Evolutionary conservation across 2,329 filamentous ascomycete species (phyloP), one percentile per base, ranked within the genome.

Genomic region (Phaeosphaeriaceae sp.): DNA sequence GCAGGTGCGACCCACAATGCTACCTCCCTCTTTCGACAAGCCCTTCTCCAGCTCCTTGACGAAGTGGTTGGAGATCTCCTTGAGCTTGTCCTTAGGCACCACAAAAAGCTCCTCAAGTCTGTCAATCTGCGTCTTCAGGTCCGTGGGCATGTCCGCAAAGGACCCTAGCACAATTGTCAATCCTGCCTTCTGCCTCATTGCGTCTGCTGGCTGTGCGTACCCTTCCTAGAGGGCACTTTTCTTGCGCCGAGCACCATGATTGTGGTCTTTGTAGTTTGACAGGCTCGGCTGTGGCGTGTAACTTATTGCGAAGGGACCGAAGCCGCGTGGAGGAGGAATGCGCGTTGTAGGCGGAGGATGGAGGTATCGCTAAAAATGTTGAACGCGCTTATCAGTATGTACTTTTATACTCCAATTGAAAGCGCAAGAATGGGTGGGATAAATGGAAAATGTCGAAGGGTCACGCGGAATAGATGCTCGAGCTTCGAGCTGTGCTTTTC

Each of bases 11-110:
- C 91, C 84, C 79, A 96, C 92, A 79, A 99, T 98, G 77, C 90
- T 96, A 60, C 93, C 93, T 62, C 94, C 94, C 80, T 96, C 90
- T 57, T 93, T 89, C 54, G 86, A 91, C 53, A 98, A 84, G 69
- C 93, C 92, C 80, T 96, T 96, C 63, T 89, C 86, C 54, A 99
- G 86, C 83, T 99, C 95, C 33, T 85, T 85, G 51, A 96, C 85
- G 77, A 99, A 99, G 78, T 97, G 94, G 53, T 91, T 84, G 44
- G 92, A 94, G 73, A 99, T 93, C 66, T 90, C 80, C 86, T 98
- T 98, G 55, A 98, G 87, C 82, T 91, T 96, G 40, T 85, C 80
- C 0, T 85, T 85, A 65, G 90, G 86, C 47, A 98, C 88, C 11
- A 89, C 91, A 80, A 99, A 97, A 53, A 90, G 79, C 57, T 93